Evolutionary conservation across 129 eudicot species (phyloP).

Genomic region (Helichrysum umbraculigerum): DNA sequence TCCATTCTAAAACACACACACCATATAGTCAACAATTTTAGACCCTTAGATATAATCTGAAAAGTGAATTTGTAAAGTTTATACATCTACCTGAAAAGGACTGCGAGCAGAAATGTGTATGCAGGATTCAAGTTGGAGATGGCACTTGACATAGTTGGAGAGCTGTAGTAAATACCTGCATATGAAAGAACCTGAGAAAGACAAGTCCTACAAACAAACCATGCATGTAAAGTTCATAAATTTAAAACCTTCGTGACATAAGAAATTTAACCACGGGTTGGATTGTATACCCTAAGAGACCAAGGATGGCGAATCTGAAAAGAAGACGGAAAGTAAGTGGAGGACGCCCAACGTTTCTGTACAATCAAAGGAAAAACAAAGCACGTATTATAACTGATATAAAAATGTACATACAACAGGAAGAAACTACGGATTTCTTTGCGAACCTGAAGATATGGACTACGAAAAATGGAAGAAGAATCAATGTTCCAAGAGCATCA

Average conservation of each 20-base stretch:
- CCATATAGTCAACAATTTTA: not conserved
- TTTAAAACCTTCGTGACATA: not conserved
- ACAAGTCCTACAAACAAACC: slow-evolving; percentile 31
- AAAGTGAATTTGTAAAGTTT: not conserved
- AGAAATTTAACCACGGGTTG: not conserved
- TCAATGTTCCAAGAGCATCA: slow-evolving; percentile 34
- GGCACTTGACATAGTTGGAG: slow-evolving; percentile 46
- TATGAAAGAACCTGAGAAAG: slow-evolving; percentile 35
- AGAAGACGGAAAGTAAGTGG: slow-evolving; percentile 29
- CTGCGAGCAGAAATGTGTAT: slow-evolving; percentile 40
- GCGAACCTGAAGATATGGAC: slow-evolving; percentile 27
- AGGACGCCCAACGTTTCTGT: slow-evolving; percentile 33
- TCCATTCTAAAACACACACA: slow-evolving; percentile 36
- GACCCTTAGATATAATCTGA: not conserved
- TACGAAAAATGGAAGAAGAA: slow-evolving; percentile 41
- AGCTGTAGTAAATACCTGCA: slow-evolving; percentile 37
- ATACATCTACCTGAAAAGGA: slow-evolving; percentile 29
- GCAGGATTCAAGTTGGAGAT: slow-evolving; percentile 40
- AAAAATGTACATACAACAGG: too few relatives aligned
- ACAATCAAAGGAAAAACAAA: not conserved
- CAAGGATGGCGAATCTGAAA: slow-evolving; percentile 26
- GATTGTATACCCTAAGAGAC: slow-evolving; percentile 37
- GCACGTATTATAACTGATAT: not conserved
- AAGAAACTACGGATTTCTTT: not conserved
- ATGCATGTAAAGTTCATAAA: not conserved